phyloP scores from a whole-genome alignment of 805 yeast genomes.

The Naumovozyma baii region DNA sequence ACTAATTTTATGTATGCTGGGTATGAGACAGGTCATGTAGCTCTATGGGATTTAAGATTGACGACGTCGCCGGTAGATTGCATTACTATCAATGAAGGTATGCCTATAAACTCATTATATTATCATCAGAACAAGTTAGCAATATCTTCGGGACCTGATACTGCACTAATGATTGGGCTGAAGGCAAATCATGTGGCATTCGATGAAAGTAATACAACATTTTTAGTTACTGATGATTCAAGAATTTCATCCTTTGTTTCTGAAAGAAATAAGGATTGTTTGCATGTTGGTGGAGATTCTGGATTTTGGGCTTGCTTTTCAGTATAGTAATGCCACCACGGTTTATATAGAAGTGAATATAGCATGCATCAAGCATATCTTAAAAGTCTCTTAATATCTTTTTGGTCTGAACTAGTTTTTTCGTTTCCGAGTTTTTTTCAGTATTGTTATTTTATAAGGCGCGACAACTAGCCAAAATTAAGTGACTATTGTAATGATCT shows the following conservation, averaged over 20 bases:
- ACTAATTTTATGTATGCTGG: conserved; percentile 26
- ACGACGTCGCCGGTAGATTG: conserved; percentile 8
- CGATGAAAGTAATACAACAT: conserved; percentile 4
- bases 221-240: conserved; percentile 16
- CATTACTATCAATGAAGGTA: conserved; percentile 11
- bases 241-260: conserved; percentile 10
- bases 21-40: conserved; percentile 29
- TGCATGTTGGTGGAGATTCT: conserved; percentile 15
- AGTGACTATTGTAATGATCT: no score
- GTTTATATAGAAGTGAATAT: no score
- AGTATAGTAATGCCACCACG: no score
- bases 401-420: no score
- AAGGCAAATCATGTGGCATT: neutral
- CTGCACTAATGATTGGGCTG: conserved; percentile 8
- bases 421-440: no score
- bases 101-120: conserved; percentile 16
- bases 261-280: conserved; percentile 3
- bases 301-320: conserved; percentile 11
- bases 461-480: no score
- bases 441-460: no score
- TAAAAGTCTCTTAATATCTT: no score
- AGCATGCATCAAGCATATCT: no score
- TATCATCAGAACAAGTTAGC: conserved; percentile 3
- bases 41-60: conserved; percentile 35
- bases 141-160: conserved; percentile 33